Evolutionary conservation across 352 stramenopile genomes (phyloP).

Genomic region (Phytophthora pistaciae): DNA sequence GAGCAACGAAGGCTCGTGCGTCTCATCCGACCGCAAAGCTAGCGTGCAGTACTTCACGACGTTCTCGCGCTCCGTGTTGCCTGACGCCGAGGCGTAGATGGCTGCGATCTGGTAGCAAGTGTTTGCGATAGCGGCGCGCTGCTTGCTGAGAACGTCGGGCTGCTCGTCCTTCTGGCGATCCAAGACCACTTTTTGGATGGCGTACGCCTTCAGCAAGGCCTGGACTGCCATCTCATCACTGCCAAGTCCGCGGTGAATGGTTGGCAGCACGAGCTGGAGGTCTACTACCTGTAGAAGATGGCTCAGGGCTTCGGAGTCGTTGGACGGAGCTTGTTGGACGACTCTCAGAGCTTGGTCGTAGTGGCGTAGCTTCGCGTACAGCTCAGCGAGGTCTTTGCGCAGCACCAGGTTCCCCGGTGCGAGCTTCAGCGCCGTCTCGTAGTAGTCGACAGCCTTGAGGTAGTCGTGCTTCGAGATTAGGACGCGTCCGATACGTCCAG

Average conservation of each 20-base stretch:
- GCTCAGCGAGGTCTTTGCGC: conserved; percentile 89
- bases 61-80: conserved; percentile 52
- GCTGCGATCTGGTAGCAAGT: conserved; percentile 88
- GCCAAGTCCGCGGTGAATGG: conserved; percentile 78
- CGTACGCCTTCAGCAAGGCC: conserved; percentile 80
- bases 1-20: conserved; percentile 88
- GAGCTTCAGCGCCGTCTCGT: conserved; percentile 90
- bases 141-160: conserved; percentile 77
- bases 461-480: conserved; percentile 96
- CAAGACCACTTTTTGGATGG: conserved; percentile 89
- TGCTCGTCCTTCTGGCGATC: conserved; percentile 84
- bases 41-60: conserved; percentile 85
- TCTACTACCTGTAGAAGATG: conserved; percentile 76
- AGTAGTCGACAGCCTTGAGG: conserved; percentile 94
- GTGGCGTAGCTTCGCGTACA: conserved; percentile 90
- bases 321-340: conserved; percentile 74
- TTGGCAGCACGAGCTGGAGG: conserved; percentile 81
- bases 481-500: conserved; percentile 89
- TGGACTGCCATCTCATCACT: conserved; percentile 83
- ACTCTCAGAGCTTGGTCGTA: conserved; percentile 87
- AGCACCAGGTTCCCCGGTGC: conserved; percentile 80
- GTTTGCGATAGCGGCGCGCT: conserved; percentile 79
- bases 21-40: conserved; percentile 79
- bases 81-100: conserved; percentile 60
- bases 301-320: conserved; percentile 74